Evolutionary conservation across 2,329 filamentous ascomycete genomes (phyloP).

Genomic region (Mycosphaerella arachidis): DNA sequence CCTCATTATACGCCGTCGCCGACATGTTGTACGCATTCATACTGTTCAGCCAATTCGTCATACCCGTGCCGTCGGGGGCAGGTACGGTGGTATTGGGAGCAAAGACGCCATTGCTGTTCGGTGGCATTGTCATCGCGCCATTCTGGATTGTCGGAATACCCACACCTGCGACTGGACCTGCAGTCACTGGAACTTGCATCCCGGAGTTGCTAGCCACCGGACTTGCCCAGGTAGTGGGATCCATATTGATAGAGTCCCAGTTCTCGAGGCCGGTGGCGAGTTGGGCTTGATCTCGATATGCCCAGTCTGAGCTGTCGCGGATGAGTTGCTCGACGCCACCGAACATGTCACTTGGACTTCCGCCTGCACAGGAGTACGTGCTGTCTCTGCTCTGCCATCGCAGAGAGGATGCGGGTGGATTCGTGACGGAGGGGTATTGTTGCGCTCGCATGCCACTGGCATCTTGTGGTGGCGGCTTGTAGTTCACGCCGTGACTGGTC

Average conservation of each 20-base stretch:
- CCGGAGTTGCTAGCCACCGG: background rate
- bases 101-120: slow-evolving; percentile 1
- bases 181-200: slow-evolving; percentile 4
- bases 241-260: slow-evolving; percentile 44
- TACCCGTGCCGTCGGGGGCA: slow-evolving; percentile 6
- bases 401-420: slow-evolving; percentile 15
- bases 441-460: slow-evolving; percentile 21
- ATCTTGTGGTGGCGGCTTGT: slow-evolving; percentile 21
- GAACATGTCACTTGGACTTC: slow-evolving; percentile 51
- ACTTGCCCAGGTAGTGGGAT: slow-evolving; percentile 16
- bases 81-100: background rate
- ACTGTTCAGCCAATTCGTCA: slow-evolving; percentile 26
- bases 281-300: slow-evolving; percentile 57
- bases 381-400: slow-evolving; percentile 7
- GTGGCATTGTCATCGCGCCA: background rate
- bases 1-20: slow-evolving; percentile 36
- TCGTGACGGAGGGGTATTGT: slow-evolving; percentile 23
- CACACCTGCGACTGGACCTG: background rate
- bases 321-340: slow-evolving; percentile 58
- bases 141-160: background rate
- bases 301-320: slow-evolving; percentile 60
- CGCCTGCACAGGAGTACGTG: slow-evolving; percentile 27
- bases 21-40: slow-evolving; percentile 28
- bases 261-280: slow-evolving; percentile 60
- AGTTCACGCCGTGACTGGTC: slow-evolving; percentile 14